These are phyloP conservation scores for Neofusicoccum cordaticola DNA, from an alignment of 2,329 filamentous ascomycete genomes.

Conservation along the genomic window DNA sequence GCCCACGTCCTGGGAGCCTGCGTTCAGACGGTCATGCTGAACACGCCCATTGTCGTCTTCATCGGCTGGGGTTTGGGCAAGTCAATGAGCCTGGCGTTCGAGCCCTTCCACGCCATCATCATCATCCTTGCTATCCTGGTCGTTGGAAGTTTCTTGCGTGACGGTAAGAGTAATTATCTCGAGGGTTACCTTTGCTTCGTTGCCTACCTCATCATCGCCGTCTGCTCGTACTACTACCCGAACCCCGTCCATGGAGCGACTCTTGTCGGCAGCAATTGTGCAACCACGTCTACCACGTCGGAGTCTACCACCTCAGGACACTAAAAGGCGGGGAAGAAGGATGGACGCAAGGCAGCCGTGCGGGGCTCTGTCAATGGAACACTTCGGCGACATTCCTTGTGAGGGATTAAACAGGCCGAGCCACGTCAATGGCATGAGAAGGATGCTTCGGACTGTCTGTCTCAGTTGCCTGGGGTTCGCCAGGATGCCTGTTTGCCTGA, in stretches of 20 bases:
- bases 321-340: not conserved
- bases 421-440: not conserved
- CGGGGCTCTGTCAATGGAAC: not conserved
- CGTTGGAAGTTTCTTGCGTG: conserved; percentile 81
- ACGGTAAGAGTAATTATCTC: conserved; percentile 87
- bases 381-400: not conserved
- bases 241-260: conserved; percentile 35
- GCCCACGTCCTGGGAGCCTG: conserved; percentile 84
- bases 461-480: conserved; percentile 1
- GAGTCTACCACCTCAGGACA: not conserved
- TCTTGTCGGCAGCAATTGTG: not conserved
- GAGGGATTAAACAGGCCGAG: not conserved
- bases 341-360: not conserved
- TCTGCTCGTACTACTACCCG: conserved; percentile 62
- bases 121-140: conserved; percentile 81
- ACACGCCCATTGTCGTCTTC: conserved; percentile 77
- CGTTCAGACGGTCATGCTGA: conserved; percentile 85
- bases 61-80: conserved; percentile 76
- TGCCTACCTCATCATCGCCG: conserved; percentile 62
- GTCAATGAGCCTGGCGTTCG: conserved; percentile 77
- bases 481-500: not conserved
- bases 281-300: not conserved
- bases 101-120: conserved; percentile 79
- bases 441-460: not conserved
- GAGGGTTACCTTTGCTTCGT: conserved; percentile 79